Base-by-base conservation (phyloP, 2,329 filamentous ascomycete genomes). In the Paecilomyces niveus region DNA sequence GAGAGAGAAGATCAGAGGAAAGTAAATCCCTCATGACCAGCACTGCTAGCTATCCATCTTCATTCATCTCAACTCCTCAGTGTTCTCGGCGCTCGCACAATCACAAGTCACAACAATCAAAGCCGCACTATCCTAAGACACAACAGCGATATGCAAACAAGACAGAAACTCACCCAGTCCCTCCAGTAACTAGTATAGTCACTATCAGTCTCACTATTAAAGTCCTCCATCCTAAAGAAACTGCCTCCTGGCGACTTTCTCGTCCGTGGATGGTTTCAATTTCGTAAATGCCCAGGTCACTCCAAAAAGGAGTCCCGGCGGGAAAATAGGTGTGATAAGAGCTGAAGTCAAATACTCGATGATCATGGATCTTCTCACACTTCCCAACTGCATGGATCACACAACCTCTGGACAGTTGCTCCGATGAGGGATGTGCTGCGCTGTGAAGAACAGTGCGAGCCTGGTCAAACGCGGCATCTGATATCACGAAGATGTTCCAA, bases 171-270 rank as follows among this genome's bases (percentile, higher is more conserved):
- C 81, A 97, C 94, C 94, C 94, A 99, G 79, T 99, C 94, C 75
- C 93, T 84, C 94, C 94, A 99, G 76, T 97, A 99, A 78, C 92
- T 97, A 54, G 94, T 97, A 75, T 97, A 99, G 79, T 99, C 94
- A 77, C 92, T 97, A 74, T 99, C 94, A 11, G 92, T 96, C 77
- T 99, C 94, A 72, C 92, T 97, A 65, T 91, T 92, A 77, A 94
- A 97, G 78, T 97, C 93, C 74, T 97, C 94, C 94, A 97, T 97
- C 69, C 64, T 72, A 54, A 53, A 52, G 67, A 57, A 56, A 21
- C 15, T 57, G 50, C 50, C 50, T 52, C 50, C 18, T n/a, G 18
- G 39, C 5, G n/a, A 6, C 9, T 18, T 29, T 45, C 39, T n/a
- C 39, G 15, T 18, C n/a, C 4, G 15, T 18, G n/a, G 39, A 45